These are phyloP conservation scores for Amoeboaphelidium occidentale DNA, from an alignment of 371 early-diverging fungal species.

Conservation along the genomic window DNA sequence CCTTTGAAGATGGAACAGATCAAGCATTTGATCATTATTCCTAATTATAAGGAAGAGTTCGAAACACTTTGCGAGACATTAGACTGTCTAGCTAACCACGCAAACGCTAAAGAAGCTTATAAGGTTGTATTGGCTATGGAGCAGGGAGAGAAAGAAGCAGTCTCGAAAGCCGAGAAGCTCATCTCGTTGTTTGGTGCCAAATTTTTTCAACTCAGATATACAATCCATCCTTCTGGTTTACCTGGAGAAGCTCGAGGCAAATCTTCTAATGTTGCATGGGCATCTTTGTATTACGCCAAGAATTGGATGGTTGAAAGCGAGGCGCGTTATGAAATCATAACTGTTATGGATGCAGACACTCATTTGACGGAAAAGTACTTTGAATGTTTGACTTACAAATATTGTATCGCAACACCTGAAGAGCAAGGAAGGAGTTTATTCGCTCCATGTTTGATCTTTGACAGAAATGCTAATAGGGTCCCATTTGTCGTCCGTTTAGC, in stretches of 20 bases:
- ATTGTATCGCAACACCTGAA: slow-evolving; percentile 8
- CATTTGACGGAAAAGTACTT: slow-evolving; percentile 30
- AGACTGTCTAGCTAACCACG: slow-evolving; percentile 19
- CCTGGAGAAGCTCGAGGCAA: slow-evolving; percentile 52
- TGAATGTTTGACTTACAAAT: slow-evolving; percentile 15
- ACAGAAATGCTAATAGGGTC: slow-evolving; percentile 40
- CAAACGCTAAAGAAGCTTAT: slow-evolving; percentile 16
- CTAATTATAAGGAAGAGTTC: slow-evolving; percentile 24
- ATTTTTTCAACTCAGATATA: slow-evolving; percentile 33
- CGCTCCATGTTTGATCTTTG: slow-evolving; percentile 47
- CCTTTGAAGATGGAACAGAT: slow-evolving; percentile 2
- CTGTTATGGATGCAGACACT: slow-evolving; percentile 43
- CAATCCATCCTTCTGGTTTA: slow-evolving; percentile 35
- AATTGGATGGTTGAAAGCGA: not conserved
- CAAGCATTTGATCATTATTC: slow-evolving; percentile 20
- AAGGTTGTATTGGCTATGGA: slow-evolving; percentile 51
- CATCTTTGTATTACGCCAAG: slow-evolving; percentile 15
- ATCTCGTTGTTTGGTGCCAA: slow-evolving; percentile 20
- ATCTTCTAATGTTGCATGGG: slow-evolving; percentile 43
- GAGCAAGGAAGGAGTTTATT: slow-evolving; percentile 20
- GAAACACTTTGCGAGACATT: slow-evolving; percentile 23
- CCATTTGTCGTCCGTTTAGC: slow-evolving; percentile 44
- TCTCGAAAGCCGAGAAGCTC: slow-evolving; percentile 28
- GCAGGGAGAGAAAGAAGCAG: slow-evolving; percentile 27
- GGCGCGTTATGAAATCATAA: slow-evolving; percentile 23